phyloP scores from a whole-genome alignment of 2,329 filamentous ascomycete species.

The Microsporum canis region DNA sequence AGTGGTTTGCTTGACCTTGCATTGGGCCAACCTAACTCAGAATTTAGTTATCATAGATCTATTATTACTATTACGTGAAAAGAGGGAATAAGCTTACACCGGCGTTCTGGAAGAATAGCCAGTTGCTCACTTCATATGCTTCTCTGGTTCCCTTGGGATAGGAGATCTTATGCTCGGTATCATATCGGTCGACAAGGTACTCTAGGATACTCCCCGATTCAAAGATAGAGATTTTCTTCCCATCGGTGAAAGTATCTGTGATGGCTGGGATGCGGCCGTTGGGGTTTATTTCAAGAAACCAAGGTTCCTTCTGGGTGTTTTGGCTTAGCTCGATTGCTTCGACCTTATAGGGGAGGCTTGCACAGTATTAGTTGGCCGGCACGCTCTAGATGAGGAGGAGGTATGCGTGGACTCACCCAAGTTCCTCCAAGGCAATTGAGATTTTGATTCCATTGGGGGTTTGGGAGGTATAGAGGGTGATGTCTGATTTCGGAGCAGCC shows the following conservation, averaged over 20 bases:
- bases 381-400: neutral
- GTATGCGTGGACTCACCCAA: constrained; percentile 39
- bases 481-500: constrained; percentile 41
- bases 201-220: constrained; percentile 76
- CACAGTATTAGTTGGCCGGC: constrained; percentile 11
- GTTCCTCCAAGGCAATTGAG: constrained; percentile 75
- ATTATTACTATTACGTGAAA: constrained; percentile 67
- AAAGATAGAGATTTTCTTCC: constrained; percentile 62
- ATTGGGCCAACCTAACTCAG: neutral
- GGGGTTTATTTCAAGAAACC: constrained; percentile 86
- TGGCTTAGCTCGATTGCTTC: constrained; percentile 60
- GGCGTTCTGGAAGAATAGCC: constrained; percentile 68
- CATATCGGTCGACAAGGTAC: constrained; percentile 73
- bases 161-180: constrained; percentile 69
- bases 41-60: neutral
- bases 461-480: constrained; percentile 68
- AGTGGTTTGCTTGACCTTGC: constrained; percentile 56
- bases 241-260: constrained; percentile 66
- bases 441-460: constrained; percentile 89
- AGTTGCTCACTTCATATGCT: constrained; percentile 68
- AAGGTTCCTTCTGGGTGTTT: constrained; percentile 71
- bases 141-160: constrained; percentile 63
- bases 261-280: constrained; percentile 85
- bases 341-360: constrained; percentile 60
- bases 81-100: constrained; percentile 45